phyloP scores from a whole-genome alignment of 1,139 yeast species.

The Chernovozyma sophiae-reginae region DNA sequence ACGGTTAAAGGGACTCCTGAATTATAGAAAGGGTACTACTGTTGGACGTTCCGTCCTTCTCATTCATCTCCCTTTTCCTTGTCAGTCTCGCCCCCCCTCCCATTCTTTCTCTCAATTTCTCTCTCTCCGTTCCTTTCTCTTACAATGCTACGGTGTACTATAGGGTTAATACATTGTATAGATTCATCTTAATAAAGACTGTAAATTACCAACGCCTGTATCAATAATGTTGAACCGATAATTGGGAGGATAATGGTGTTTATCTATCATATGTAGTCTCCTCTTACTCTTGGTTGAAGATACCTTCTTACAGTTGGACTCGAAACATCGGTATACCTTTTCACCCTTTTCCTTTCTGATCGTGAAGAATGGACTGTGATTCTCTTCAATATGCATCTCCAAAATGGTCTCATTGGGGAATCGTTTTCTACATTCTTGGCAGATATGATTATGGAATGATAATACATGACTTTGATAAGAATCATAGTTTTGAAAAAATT shows the following conservation, averaged over 20 bases:
- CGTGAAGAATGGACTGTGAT: conserved; percentile 47
- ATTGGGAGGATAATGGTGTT: conserved; percentile 46
- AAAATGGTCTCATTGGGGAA: conserved; percentile 40
- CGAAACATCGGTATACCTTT: conserved; percentile 39
- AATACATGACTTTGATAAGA: conserved; percentile 30
- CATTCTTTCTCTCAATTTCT: no score
- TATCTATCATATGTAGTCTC: conserved; percentile 42
- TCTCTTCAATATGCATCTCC: conserved; percentile 48
- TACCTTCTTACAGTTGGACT: conserved; percentile 28
- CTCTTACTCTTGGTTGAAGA: conserved; percentile 33
- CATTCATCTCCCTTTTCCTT: no score
- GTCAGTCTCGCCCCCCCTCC: no score
- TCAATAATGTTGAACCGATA: conserved; percentile 38
- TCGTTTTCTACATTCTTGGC: conserved; percentile 36
- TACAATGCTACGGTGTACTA: no score
- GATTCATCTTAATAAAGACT: conserved; percentile 1
- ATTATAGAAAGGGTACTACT: no score
- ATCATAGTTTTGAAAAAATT: conserved; percentile 14
- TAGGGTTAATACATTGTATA: no score
- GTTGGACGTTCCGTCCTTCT: no score
- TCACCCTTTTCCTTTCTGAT: conserved; percentile 35
- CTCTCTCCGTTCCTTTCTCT: no score
- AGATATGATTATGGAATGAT: conserved; percentile 23
- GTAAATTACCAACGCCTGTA: conserved; percentile 13
- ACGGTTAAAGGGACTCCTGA: conserved; percentile 6